Percentiles rank a stretch among this genome's conserved stretches.
Conservation (phyloP, 768 basidiomycete species). For the Boletus coccyginus region DNA sequence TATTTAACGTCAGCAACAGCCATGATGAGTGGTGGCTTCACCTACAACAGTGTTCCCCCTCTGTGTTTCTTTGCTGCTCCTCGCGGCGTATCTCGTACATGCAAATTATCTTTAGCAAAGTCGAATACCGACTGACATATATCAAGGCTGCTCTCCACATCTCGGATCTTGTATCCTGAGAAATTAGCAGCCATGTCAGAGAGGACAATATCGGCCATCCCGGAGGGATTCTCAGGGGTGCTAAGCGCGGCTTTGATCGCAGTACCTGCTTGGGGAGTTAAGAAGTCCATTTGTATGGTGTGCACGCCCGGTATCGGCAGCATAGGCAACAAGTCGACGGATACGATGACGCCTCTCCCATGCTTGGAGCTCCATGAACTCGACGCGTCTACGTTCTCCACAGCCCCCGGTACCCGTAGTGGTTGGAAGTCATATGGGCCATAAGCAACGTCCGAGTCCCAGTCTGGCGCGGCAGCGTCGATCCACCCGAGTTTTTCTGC, state of each 20-base stretch:
- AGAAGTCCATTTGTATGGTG: conserved; percentile 76
- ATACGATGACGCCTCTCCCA: conserved; percentile 51
- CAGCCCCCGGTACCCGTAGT: neutral
- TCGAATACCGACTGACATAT: conserved; percentile 72
- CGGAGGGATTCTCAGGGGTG: conserved; percentile 28
- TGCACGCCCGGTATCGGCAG: conserved; percentile 69
- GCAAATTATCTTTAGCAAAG: conserved; percentile 58
- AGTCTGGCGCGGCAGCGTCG: conserved; percentile 3
- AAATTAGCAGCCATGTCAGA: conserved; percentile 91
- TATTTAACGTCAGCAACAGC: neutral
- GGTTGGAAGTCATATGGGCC: neutral
- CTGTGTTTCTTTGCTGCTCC: conserved; percentile 41
- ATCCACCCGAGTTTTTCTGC: conserved; percentile 58
- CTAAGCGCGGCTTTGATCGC: conserved; percentile 42
- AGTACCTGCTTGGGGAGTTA: conserved; percentile 48
- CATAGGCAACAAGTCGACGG: conserved; percentile 79
- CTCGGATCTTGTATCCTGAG: conserved; percentile 64
- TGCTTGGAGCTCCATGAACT: conserved; percentile 26
- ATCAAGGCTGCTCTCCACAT: conserved; percentile 66
- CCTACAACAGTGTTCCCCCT: conserved; percentile 50
- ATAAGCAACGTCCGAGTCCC: neutral
- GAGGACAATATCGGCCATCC: conserved; percentile 74
- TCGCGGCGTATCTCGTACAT: conserved; percentile 42
- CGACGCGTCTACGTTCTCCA: neutral
- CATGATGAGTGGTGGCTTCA: neutral